Evolutionary conservation across 345 rosid species (phyloP), one percentile per base, ranked within the genome.

Genomic region (Aegle marmelos): DNA sequence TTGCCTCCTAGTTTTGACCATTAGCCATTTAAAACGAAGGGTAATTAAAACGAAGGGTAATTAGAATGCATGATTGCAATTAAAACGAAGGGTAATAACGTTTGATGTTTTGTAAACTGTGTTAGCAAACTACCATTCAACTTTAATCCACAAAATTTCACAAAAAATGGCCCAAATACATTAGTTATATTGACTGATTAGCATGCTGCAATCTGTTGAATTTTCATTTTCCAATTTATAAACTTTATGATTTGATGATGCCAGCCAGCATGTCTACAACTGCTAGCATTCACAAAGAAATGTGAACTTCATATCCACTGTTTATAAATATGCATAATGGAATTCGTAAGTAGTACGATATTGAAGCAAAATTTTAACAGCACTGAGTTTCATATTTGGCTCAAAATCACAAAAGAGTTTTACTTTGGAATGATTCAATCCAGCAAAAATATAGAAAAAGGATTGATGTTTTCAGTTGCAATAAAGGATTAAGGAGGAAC

Each of bases 381-480:
- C 13, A 17, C 39, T 56, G 7, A 31, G 68, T 64, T 34, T 56
- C 8, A 50, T 5, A 7, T 72, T 56, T 53, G 11, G 39, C 30
- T 30, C 45, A 71, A 33, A 16, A 27, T 37, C 28, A 54, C 6
- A 22, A 45, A 13, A 3, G 50, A 11, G 50, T 45, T 45, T 13
- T 10, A 45, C 50, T 53, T 53, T 0, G 22, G 17, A 53, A 53
- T 5, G 57, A 53, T 53, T 53, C 57, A 45, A 53, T 53, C 57
- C 7, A 45, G 22, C 22, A 45, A 45, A 74, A 1, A 62, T 22
- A 63, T 63, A 74, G 21, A 9, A 31, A 61, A 25, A 24, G 48
- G 21, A 74, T 53, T 1, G 58, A 41, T 10, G 77, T 61, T 74
- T 74, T 37, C 50, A 61, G 62, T 30, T 30, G 70, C 61, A 63